Percentiles rank a stretch among this genome's conserved stretches.
phyloP scores from a whole-genome alignment of 1,139 yeast genomes.

The Meyerozyma athensensis region DNA sequence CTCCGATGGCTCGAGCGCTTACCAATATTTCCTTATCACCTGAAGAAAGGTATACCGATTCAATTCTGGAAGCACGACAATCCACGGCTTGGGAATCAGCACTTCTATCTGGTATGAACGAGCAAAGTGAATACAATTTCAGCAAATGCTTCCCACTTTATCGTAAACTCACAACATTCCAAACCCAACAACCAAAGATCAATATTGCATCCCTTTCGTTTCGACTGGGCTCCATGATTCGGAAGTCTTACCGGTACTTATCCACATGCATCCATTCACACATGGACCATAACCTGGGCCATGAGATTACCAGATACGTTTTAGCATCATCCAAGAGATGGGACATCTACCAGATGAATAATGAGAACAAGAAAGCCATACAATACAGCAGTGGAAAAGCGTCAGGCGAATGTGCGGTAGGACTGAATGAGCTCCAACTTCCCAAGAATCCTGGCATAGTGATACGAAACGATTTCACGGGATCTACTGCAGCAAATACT shows the following conservation, averaged over 20 bases:
- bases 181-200: constrained; percentile 56
- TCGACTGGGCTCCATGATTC: constrained; percentile 35
- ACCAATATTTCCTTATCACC: constrained; percentile 7
- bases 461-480: constrained; percentile 32
- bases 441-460: constrained; percentile 20
- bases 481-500: constrained; percentile 13
- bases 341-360: constrained; percentile 59
- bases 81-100: constrained; percentile 18
- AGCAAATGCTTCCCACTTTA: constrained; percentile 81
- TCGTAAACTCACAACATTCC: constrained; percentile 59
- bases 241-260: constrained; percentile 43
- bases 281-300: constrained; percentile 26
- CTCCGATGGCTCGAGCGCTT: constrained; percentile 2
- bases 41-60: constrained; percentile 3
- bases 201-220: constrained; percentile 23
- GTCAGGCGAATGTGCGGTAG: constrained; percentile 61
- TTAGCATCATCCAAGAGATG: constrained; percentile 63
- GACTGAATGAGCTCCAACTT: constrained; percentile 25
- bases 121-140: constrained; percentile 58
- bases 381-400: constrained; percentile 62
- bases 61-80: background rate
- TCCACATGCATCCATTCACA: constrained; percentile 58
- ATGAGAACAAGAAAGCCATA: constrained; percentile 46
- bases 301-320: constrained; percentile 57
- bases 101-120: constrained; percentile 25